Evolutionary conservation across 1,284 basidiomycete species (phyloP), one percentile per base, ranked within the genome.

Genomic region (Boletus subluridellus): DNA sequence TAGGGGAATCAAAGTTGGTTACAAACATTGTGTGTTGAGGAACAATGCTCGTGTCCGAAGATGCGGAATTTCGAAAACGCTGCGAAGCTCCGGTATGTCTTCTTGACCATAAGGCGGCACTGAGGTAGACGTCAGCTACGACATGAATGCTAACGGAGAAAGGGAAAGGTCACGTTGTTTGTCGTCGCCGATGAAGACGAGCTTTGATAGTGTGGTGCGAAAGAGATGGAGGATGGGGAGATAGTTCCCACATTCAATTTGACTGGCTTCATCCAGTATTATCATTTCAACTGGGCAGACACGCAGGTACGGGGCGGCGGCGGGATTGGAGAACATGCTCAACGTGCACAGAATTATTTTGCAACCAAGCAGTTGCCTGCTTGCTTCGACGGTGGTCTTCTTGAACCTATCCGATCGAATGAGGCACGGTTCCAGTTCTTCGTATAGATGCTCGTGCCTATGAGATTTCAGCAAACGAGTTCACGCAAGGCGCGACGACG

Each of bases 371-470:
- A 84, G 62, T 12, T 67, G 44, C 62, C 61, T 62, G 56, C 64
- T 44, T 50, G 55, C 54, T 26, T 60, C 57, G 63, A 65, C 26
- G 17, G 41, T 0, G 38, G 64, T 61, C n/a, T 47, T 41, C 12
- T 45, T 61, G 48, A 89, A 82, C 0, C 63, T 55, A 55, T 80
- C 73, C 11, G 85, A 84, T 8, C 73, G 67, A 51, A 91, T 84
- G 17, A 88, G 63, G 49, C 82, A 75, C 0, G 61, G 49, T 34
- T 68, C 57, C 26, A 85, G 66, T 15, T 73, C 60, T 9, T 69
- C 55, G 66, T 91, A 91, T 0, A 89, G 73, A 66, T 90, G 85
- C 59, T 89, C 87, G 74, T 91, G 87, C 88, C 89, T 91, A 53
- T 49, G 37, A 49, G 52, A 41, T 28, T 52, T 60, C 50, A 65